Conservation (phyloP, 371 early-diverging fungal genomes). For the Mortierella sp. region DNA sequence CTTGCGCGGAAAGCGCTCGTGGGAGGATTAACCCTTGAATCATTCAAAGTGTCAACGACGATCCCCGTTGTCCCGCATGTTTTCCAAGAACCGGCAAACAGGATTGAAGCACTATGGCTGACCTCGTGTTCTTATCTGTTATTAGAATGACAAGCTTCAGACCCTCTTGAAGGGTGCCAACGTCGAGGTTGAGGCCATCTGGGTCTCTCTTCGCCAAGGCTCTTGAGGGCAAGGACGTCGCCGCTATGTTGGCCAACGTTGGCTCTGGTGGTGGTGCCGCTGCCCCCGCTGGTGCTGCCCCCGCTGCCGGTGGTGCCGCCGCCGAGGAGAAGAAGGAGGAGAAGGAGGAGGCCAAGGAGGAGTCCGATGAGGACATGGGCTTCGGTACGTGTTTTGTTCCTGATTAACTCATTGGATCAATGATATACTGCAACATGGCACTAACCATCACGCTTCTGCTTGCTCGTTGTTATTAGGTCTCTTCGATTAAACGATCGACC, state of each 20-base stretch:
- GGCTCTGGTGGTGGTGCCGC: slow-evolving; percentile 86
- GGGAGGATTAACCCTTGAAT: no score
- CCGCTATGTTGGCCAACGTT: slow-evolving; percentile 91
- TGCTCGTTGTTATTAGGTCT: slow-evolving; percentile 64
- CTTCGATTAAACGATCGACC: slow-evolving; percentile 77
- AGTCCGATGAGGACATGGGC: slow-evolving; percentile 95
- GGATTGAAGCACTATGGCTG: slow-evolving; percentile 3
- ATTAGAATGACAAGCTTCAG: slow-evolving; percentile 94
- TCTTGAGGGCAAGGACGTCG: slow-evolving; percentile 93
- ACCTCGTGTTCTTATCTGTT: slow-evolving; percentile 7
- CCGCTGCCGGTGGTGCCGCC: slow-evolving; percentile 63
- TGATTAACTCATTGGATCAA: no score
- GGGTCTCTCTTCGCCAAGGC: slow-evolving; percentile 98
- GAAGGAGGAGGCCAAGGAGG: slow-evolving; percentile 85
- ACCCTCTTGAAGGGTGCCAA: slow-evolving; percentile 93
- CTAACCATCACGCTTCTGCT: not conserved
- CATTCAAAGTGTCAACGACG: no score
- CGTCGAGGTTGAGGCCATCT: slow-evolving; percentile 94
- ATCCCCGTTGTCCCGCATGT: no score
- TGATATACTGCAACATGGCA: no score
- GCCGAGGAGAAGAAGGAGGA: slow-evolving; percentile 68
- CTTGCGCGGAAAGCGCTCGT: no score
- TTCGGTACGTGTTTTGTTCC: slow-evolving; percentile 67
- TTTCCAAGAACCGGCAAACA: no score
- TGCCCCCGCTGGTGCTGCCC: slow-evolving; percentile 68